Evolutionary conservation across 2,329 filamentous ascomycete genomes (phyloP), one percentile per base, ranked within the genome.

Genomic region (Epichloe bromicola): DNA sequence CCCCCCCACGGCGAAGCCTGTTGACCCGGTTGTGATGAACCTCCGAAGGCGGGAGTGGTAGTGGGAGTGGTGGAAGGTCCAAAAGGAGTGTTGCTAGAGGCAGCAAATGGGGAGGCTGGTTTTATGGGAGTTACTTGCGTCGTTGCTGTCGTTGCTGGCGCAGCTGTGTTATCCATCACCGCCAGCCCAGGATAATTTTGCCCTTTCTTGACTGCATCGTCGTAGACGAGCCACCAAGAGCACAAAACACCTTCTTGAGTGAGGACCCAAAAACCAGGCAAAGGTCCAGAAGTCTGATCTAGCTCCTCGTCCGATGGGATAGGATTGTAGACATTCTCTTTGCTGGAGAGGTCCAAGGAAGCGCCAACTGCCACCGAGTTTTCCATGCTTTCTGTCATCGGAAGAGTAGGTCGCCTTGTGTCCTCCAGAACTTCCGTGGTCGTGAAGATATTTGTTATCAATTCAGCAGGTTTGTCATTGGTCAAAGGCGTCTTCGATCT

Each of bases 161-260:
- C 55, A 51, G 63, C 60, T 51, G 63, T 61, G 2, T 67, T 66
- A 52, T 73, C 70, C 34, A 70, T 71, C 43, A 68, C 70, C 40
- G 75, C 70, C 56, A 96, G 72, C 4, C 85, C 86, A 40, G 84
- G 78, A 64, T 89, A 97, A 0, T 80, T 78, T 6, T 79, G 80
- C 3, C 83, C 83, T 58, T 83, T 74, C 53, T 83, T 80, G 54
- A 98, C 82, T 2, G 91, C 89, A 41, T 94, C 88, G 37, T 85
- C 80, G 68, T 96, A 96, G 19, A 97, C 78, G 42, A 97, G 70
- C 88, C 91, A 96, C 89, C 91, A 98, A 12, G 82, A 78, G 44
- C 80, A 82, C 15, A 98, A 72, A 10, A 95, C 70, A 56, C 93
- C 93, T 61, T 96, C 88, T 57, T 95, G 84, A 54, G 94, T 97